Evolutionary conservation across 257 asterid genomes (phyloP).

Genomic region (Orobanche coerulescens): DNA sequence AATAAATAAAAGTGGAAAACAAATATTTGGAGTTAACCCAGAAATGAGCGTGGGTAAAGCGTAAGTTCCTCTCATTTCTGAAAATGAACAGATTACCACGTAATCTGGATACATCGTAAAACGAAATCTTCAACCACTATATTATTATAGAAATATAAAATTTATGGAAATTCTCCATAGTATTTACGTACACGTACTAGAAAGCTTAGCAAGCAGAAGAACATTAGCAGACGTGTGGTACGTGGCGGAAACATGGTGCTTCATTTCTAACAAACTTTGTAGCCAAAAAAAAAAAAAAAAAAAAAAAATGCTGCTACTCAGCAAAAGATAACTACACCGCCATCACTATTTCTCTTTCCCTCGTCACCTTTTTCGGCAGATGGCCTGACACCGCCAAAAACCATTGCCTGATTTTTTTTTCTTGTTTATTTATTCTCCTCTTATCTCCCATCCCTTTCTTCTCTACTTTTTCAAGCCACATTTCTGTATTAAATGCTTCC

Average conservation of each 20-base stretch:
- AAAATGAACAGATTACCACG: too few species aligned
- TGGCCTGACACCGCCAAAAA: constrained; percentile 59
- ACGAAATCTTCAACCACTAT: too few species aligned
- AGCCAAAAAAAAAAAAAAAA: constrained; percentile 17
- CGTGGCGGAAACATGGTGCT: constrained; percentile 22
- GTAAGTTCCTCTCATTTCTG: too few species aligned
- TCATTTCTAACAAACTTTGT: background rate
- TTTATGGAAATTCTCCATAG: too few species aligned
- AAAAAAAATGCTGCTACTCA: background rate
- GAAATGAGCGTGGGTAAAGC: too few species aligned
- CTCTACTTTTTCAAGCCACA: background rate
- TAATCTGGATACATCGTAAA: too few species aligned
- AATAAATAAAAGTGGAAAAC: too few species aligned
- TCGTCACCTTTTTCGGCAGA: constrained; percentile 44
- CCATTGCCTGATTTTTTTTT: constrained; percentile 21
- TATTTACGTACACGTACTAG: too few species aligned
- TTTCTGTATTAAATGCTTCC: background rate
- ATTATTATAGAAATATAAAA: too few species aligned
- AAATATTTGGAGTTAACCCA: too few species aligned
- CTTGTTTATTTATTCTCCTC: too few species aligned
- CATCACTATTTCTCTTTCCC: constrained; percentile 30
- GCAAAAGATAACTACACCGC: constrained; percentile 43
- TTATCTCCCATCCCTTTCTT: constrained; percentile 18
- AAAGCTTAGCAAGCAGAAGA: constrained; percentile 16
- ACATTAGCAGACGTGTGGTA: constrained; percentile 14